Base-by-base conservation (phyloP, 306 rosid species). In the Dryas drummondii region DNA sequence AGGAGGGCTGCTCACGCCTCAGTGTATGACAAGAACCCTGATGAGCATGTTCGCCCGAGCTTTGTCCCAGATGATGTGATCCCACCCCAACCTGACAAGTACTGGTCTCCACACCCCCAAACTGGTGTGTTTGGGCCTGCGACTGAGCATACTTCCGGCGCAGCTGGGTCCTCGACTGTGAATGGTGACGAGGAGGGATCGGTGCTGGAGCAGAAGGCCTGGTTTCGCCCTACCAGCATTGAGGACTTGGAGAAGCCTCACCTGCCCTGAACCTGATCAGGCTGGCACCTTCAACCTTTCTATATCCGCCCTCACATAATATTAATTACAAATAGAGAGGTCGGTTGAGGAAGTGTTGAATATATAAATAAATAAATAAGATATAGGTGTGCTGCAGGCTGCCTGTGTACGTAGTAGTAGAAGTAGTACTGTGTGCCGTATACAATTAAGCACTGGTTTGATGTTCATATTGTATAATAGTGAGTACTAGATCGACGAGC, bases 221-320 rank as follows among this genome's bases (percentile, higher is more conserved):
- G 98, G 98, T 96, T 90, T 66, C 98, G 98, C 65, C 99, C 91
- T 16, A 79, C 87, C 27, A 76, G 96, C 57, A 81, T 96, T 0
- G 99, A 96, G 96, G 99, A 96, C 86, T 77, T 87, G 76, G 99
- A 96, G 92, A 96, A 89, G 88, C 98, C 98, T 46, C 78, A 84
- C 86, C 47, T 47, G 51, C 44, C 53, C 60, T 71, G 45, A 69
- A 4, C 9, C 9, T 2, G 54, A 44, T 7, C 32, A 44, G 37
- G 37, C 37, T 32, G 37, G 37, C 2, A 1, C 12, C 9, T 17
- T 22, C 56, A 41, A 45, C 70, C 48, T 26, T 66, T 19, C 48
- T 15, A 65, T 10, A n/a, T 53, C 52, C 40, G 62, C 0, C 32
- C 16, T 59, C 40, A 3, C 47, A 17, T 17, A 55, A 4, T 6